phyloP scores from a whole-genome alignment of 2,329 filamentous ascomycete species.

The Chaetomium sp. region DNA sequence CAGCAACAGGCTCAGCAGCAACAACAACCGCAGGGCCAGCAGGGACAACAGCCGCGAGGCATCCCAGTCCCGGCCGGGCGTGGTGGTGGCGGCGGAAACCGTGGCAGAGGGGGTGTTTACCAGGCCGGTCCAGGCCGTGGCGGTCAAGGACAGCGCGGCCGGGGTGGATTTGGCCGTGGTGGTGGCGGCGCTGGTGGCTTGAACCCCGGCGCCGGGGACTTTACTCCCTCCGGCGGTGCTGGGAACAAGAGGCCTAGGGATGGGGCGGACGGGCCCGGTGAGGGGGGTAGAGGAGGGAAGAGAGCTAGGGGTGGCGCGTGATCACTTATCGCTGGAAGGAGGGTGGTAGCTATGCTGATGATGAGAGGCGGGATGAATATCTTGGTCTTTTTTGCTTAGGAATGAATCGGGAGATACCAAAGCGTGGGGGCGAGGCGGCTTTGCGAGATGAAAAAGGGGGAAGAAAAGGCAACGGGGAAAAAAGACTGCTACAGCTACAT shows the following conservation, averaged over 20 bases:
- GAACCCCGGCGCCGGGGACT: slow-evolving; percentile 34
- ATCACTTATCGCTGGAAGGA: background rate
- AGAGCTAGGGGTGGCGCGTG: slow-evolving; percentile 32
- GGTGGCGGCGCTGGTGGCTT: slow-evolving; percentile 26
- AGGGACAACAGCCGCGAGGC: slow-evolving; percentile 21
- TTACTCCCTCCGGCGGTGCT: slow-evolving; percentile 28
- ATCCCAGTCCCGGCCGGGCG: slow-evolving; percentile 29
- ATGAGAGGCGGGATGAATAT: background rate
- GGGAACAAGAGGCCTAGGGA: slow-evolving; percentile 34
- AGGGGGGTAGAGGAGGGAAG: slow-evolving; percentile 29
- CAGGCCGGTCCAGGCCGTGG: slow-evolving; percentile 31
- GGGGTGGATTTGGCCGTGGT: slow-evolving; percentile 30
- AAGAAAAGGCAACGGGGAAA: background rate
- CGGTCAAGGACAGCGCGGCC: slow-evolving; percentile 31
- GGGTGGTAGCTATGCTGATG: background rate
- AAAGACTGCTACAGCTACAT: slow-evolving; percentile 10
- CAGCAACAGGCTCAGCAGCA: slow-evolving; percentile 16
- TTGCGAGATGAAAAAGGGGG: background rate
- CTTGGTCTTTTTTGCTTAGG: background rate
- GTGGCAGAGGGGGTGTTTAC: slow-evolving; percentile 29
- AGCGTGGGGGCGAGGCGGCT: background rate
- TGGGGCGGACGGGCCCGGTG: slow-evolving; percentile 26
- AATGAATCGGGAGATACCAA: slow-evolving; percentile 2
- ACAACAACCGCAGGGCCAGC: slow-evolving; percentile 7
- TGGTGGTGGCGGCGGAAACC: slow-evolving; percentile 29